phyloP scores from a whole-genome alignment of 202 grass and related monocot species.

The Panicum hallii region DNA sequence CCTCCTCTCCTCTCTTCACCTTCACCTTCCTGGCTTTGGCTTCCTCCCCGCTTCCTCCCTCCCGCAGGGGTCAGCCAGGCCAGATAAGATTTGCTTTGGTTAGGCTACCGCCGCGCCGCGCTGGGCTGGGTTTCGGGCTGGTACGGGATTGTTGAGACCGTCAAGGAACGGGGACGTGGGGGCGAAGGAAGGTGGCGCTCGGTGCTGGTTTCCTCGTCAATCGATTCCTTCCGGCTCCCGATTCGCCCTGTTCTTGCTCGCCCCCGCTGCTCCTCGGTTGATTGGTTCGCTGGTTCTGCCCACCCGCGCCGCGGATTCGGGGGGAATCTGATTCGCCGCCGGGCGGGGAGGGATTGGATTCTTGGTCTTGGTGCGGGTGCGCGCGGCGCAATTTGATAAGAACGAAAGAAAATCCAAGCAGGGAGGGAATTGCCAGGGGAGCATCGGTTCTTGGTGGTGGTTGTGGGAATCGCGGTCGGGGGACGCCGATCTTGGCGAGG shows the following conservation, averaged over 20 bases:
- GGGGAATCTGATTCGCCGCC: slow-evolving; percentile 47
- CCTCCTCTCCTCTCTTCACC: background rate
- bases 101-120: slow-evolving; percentile 37
- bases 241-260: slow-evolving; percentile 21
- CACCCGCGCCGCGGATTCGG: slow-evolving; percentile 31
- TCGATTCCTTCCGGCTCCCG: slow-evolving; percentile 32
- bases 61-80: slow-evolving; percentile 36
- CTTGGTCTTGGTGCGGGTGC: slow-evolving; percentile 12
- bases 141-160: slow-evolving; percentile 27
- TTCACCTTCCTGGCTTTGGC: slow-evolving; percentile 30
- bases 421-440: background rate
- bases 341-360: slow-evolving; percentile 46
- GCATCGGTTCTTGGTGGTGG: slow-evolving; percentile 12
- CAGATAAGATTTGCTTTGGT: slow-evolving; percentile 51
- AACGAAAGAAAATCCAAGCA: background rate
- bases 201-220: slow-evolving; percentile 30
- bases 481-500: slow-evolving; percentile 37
- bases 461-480: background rate
- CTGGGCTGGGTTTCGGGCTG: background rate
- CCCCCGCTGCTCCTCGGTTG: slow-evolving; percentile 10
- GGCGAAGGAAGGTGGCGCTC: slow-evolving; percentile 25
- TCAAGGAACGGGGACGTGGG: slow-evolving; percentile 41
- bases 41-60: slow-evolving; percentile 42
- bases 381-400: slow-evolving; percentile 38
- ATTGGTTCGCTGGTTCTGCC: background rate